Evolutionary conservation across 2,329 filamentous ascomycete species (phyloP), one percentile per base, ranked within the genome.

Genomic region (Bipolaris oryzae): DNA sequence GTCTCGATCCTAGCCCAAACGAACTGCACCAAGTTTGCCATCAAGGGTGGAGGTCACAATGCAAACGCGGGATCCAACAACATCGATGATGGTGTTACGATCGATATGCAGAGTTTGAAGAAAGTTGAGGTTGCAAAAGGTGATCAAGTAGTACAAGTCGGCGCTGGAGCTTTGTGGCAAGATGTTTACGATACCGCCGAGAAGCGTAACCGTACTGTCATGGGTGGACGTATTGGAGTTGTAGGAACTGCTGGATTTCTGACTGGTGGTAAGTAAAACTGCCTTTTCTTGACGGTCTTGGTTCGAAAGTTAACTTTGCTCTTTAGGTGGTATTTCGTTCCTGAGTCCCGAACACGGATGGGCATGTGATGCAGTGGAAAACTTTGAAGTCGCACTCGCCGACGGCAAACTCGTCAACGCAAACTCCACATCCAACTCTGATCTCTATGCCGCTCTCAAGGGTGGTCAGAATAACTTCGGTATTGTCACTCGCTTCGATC

Each of bases 381-480:
- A 76, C 43, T 71, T 58, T 39, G 64, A 76, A 45, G 60, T 78
- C 9, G 76, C 78, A 4, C 72, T 79, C 28, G 74, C 76, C n/a
- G 67, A 67, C 42, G 77, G 77, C 6, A 61, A 69, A 2, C 58
- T 79, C 18, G 66, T 76, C 20, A 64, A 79, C 31, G 78, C 72
- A 13, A 80, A 76, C 35, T 61, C 68, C 0, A 62, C 62, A 54
- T 67, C 66, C 45, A 59, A 70, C 37, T 47, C 66, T 4, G 76
- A 80, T 46, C 71, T 80, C 1, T 79, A 69, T 61, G 68, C 66
- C 43, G 78, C 78, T 20, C 60, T 80, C 37, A 79, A 79, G 58
- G 78, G 78, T 3, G 78, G 78, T n/a, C 74, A 72, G 53, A 75
- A 68, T 53, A 79, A 79, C 61, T 79, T 80, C 48, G 78, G 77